These are phyloP conservation scores for Solanum chiquidenum DNA, from an alignment of 257 asterid species.

Conservation along the genomic window DNA sequence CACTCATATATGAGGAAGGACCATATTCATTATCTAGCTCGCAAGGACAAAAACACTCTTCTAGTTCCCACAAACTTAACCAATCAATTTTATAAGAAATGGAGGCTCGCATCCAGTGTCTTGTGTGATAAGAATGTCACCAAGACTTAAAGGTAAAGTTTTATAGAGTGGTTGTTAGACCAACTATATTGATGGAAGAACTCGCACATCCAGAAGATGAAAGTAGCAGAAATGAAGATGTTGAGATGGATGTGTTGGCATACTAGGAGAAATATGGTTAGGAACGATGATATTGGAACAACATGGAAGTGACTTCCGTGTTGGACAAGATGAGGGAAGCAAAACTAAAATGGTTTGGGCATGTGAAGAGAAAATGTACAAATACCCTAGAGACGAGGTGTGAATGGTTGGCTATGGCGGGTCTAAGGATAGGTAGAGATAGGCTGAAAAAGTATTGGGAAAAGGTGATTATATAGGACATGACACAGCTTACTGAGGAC, in stretches of 20 bases:
- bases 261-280: background rate
- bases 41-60: background rate
- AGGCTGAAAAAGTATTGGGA: background rate
- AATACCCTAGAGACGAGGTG: background rate
- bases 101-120: background rate
- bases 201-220: background rate
- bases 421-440: background rate
- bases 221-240: background rate
- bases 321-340: background rate
- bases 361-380: background rate
- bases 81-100: background rate
- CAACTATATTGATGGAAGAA: background rate
- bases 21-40: background rate
- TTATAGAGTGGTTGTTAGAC: background rate
- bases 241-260: background rate
- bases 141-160: background rate
- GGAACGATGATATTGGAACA: background rate
- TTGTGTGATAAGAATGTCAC: background rate
- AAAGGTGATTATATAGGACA: background rate
- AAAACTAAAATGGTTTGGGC: background rate
- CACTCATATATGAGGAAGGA: background rate
- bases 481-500: background rate
- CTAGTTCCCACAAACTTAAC: background rate
- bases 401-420: background rate
- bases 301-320: background rate